A percentile compares a stretch with the other conserved stretches of the same genome.
Conservation (phyloP, 352 stramenopile genomes). For the Aphanomyces euteiches region DNA sequence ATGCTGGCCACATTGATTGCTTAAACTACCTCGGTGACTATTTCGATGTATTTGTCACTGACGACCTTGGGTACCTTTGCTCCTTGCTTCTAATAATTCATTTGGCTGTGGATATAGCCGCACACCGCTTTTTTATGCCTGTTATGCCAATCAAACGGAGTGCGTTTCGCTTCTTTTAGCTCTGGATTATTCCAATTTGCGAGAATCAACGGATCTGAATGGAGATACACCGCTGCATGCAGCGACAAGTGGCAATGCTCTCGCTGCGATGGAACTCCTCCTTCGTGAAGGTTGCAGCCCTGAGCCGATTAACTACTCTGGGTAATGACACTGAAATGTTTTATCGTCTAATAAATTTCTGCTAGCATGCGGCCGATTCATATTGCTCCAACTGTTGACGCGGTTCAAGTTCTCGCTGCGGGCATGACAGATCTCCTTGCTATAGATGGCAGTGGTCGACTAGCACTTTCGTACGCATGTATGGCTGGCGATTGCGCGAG, state of each 20-base stretch:
- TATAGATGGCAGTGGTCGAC: slow-evolving; percentile 50
- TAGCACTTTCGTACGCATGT: slow-evolving; percentile 62
- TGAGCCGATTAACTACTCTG: slow-evolving; percentile 45
- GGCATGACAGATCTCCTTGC: slow-evolving; percentile 51
- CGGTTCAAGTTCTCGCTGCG: slow-evolving; percentile 37
- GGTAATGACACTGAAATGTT: slow-evolving; percentile 36
- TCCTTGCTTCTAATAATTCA: background rate
- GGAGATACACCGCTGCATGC: slow-evolving; percentile 63
- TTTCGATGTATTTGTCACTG: slow-evolving; percentile 32
- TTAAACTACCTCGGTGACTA: slow-evolving; percentile 30
- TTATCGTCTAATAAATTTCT: background rate
- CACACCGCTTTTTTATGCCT: slow-evolving; percentile 69
- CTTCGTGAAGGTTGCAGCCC: slow-evolving; percentile 42
- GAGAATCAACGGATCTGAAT: slow-evolving; percentile 39
- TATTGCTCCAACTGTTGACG: slow-evolving; percentile 40
- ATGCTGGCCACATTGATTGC: slow-evolving; percentile 51
- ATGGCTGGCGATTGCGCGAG: slow-evolving; percentile 48
- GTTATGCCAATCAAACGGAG: slow-evolving; percentile 52
- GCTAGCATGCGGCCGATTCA: slow-evolving; percentile 35
- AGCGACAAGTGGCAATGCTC: slow-evolving; percentile 41
- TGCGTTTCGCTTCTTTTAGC: slow-evolving; percentile 46
- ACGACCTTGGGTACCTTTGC: slow-evolving; percentile 38
- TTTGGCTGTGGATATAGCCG: slow-evolving; percentile 45
- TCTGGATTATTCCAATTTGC: slow-evolving; percentile 13
- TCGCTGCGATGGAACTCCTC: slow-evolving; percentile 38